Base-by-base conservation (phyloP, 106 monocot genomes). In the Cymbidium sinense region DNA sequence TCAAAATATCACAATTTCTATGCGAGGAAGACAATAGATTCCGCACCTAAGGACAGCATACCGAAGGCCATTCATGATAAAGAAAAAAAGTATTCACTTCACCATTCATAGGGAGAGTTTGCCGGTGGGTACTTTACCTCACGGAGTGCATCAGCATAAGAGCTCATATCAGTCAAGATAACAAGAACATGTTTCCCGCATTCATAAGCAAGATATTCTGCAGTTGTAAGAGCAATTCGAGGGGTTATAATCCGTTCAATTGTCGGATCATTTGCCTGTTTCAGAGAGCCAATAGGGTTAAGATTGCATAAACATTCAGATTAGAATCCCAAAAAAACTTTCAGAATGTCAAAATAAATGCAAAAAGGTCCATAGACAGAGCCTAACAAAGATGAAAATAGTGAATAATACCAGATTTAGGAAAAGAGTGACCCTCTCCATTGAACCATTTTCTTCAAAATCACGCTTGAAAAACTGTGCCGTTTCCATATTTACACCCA, bases 401-500 rank as follows among this genome's bases (percentile, higher is more conserved):
- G 47, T 36, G 18, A 55, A 15, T 35, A 11, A 75, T 88, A 96
- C 96, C 96, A 96, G 86, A 86, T 96, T 96, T 50, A 96, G 84
- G 69, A 96, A 96, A 79, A 96, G 91, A 5, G 96, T 96, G 51
- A 96, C 96, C 76, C 96, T 88, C 86, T 96, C 96, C 96, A 96
- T 96, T 18, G 96, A 96, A 50, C 96, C 96, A 86, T 96, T 96
- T 82, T 96, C 96, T 86, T 96, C 96, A 84, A 96, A 96, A 88
- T 96, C 96, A 81, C 93, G 93, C 70, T 96, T 96, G 81, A 96
- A 96, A 85, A 96, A 96, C 84, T 96, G 96, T 39, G 96, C 96
- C 35, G 96, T 96, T 74, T 96, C 96, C 96, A 96, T 96, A 75
- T 96, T 96, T 33, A 96, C 96, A 73, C 96, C 96, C 96, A 96